Base-by-base conservation (phyloP, 805 yeast genomes). In the Metschnikowia matae region DNA sequence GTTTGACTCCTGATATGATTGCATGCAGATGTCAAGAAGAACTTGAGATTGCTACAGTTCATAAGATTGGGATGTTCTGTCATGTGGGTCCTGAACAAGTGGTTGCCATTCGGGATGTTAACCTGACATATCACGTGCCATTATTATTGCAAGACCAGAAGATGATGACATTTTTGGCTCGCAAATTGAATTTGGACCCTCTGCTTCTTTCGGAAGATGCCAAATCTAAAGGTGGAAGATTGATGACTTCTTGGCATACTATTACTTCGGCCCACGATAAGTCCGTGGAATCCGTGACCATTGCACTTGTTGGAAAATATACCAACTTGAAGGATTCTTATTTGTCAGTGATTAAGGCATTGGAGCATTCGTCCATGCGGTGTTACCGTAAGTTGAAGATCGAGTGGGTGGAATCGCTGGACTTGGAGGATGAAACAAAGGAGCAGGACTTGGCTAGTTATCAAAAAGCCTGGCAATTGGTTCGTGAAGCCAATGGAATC, bases 61-160 rank as follows among this genome's bases (percentile, higher is more conserved):
- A 87, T 57, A 94, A 94, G 74, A 92, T 94, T 65, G 94, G 97
- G 52, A 94, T 94, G 98, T 94, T 94, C 74, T 92, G 98, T 71
- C 98, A 94, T 66, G 99, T 94, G 60, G 97, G 97, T 31, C 88
- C 96, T n/a, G 90, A 92, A 51, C 98, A 95, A 76, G 98, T 94
- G 44, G 80, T 94, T 59, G 97, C 96, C 45, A 96, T 94, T 49
- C 96, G 91, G 65, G 99, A 94, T 70, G 96, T 94, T 61, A 88
- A 87, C 75, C 89, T 97, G 11, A 92, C 98, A 43, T 94, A 94
- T 70, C 99, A 94, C 67, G 98, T 94, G 62, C 99, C 99, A 43
- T 77, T 94, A 57, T 77, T 94, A 66, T 80, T 94, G 62, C 81
- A 85, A 62, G 91, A 92, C 67, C 97, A 92, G 76, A 85, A 81